Conservation (phyloP, 805 yeast genomes). For the Jamesozyma jinghongensis region DNA sequence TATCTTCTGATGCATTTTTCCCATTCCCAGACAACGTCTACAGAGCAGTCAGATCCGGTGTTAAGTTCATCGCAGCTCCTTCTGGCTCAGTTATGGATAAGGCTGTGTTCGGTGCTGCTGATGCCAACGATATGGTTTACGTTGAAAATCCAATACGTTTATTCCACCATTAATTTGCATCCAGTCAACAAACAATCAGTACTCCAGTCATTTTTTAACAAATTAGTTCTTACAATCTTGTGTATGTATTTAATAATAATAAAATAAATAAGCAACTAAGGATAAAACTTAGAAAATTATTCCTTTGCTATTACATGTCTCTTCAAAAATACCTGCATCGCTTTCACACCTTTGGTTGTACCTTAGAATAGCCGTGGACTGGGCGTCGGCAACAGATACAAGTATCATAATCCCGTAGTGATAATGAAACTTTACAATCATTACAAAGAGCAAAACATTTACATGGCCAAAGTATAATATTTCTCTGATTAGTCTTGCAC, state of each 20-base stretch:
- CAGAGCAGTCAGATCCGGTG: constrained; percentile 95
- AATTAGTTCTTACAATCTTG: no score
- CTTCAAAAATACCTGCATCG: no score
- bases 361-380: constrained; percentile 46
- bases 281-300: no score
- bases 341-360: constrained; percentile 9
- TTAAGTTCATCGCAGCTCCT: constrained; percentile 90
- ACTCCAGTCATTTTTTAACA: no score
- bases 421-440: constrained; percentile 65
- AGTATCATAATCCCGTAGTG: constrained; percentile 60
- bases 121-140: constrained; percentile 77
- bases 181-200: no score
- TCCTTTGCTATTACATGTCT: no score
- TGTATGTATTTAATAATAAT: no score
- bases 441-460: constrained; percentile 84
- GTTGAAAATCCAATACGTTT: constrained; percentile 95
- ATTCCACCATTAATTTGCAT: constrained; percentile 72
- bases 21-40: constrained; percentile 99
- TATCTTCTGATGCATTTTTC: constrained; percentile 97
- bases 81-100: constrained; percentile 96
- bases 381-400: constrained; percentile 80
- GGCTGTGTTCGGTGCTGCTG: constrained; percentile 93
- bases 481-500: constrained; percentile 66
- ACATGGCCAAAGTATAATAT: constrained; percentile 86
- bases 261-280: no score